Evolutionary conservation across 108 stramenopile species (phyloP).

Genomic region (Cyclotella sp.): DNA sequence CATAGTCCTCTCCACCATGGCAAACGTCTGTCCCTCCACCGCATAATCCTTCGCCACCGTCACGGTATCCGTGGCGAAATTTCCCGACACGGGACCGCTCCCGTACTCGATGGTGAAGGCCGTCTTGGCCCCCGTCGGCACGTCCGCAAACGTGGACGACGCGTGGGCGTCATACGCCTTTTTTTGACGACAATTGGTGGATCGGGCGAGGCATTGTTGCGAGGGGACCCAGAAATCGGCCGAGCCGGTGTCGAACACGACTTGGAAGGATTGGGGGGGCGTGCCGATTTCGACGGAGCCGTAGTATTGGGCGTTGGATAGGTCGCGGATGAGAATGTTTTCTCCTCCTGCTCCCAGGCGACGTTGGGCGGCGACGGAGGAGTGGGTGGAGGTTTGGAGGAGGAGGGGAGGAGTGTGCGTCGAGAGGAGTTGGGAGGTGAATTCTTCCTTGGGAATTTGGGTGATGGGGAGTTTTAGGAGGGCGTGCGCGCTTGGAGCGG

Average conservation of each 20-base stretch:
- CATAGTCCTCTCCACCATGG: slow-evolving; percentile 84
- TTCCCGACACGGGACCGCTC: slow-evolving; percentile 79
- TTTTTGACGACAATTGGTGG: slow-evolving; percentile 63
- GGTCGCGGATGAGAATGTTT: slow-evolving; percentile 36
- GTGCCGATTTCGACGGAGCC: slow-evolving; percentile 77
- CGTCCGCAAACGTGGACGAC: slow-evolving; percentile 63
- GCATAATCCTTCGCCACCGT: slow-evolving; percentile 75
- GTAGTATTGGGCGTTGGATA: slow-evolving; percentile 80
- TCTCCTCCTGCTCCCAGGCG: slow-evolving; percentile 18
- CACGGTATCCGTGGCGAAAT: slow-evolving; percentile 71
- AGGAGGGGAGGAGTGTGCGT: slow-evolving; percentile 19
- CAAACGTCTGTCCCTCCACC: slow-evolving; percentile 75
- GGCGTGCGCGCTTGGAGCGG: slow-evolving; percentile 1
- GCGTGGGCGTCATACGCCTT: slow-evolving; percentile 49
- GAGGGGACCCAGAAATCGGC: slow-evolving; percentile 98
- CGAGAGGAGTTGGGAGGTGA: slow-evolving; percentile 24
- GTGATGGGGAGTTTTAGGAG: slow-evolving; percentile 29
- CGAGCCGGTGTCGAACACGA: slow-evolving; percentile 98
- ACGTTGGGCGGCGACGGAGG: slow-evolving; percentile 12
- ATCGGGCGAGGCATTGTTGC: slow-evolving; percentile 61
- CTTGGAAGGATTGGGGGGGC: slow-evolving; percentile 88
- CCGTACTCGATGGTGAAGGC: slow-evolving; percentile 96
- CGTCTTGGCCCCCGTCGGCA: slow-evolving; percentile 46
- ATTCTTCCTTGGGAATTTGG: slow-evolving; percentile 34
- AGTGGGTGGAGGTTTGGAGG: not conserved